Percentiles rank a stretch among this genome's conserved stretches.
Conservation (phyloP, 1,284 basidiomycete species). For the Ustilago bromivora region DNA sequence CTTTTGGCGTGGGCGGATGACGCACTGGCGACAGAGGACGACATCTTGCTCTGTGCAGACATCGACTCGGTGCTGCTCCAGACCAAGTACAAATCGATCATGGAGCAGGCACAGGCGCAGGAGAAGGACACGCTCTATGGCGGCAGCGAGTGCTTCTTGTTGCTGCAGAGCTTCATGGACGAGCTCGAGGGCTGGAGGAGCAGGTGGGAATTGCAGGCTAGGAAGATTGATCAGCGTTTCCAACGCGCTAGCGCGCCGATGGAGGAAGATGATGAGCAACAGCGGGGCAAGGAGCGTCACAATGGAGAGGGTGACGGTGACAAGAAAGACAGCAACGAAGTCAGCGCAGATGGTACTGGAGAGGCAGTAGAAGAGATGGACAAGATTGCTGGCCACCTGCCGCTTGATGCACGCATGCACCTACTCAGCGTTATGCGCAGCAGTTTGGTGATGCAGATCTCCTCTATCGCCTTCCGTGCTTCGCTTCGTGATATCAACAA, state of each 20-base stretch:
- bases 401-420: slow-evolving; percentile 34
- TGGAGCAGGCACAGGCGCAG: slow-evolving; percentile 48
- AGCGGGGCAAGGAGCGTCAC: background rate
- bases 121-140: slow-evolving; percentile 45
- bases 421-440: slow-evolving; percentile 45
- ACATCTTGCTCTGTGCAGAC: slow-evolving; percentile 47
- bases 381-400: slow-evolving; percentile 22
- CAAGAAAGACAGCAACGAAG: background rate
- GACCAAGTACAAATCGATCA: slow-evolving; percentile 53
- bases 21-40: slow-evolving; percentile 33
- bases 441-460: slow-evolving; percentile 54
- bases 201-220: slow-evolving; percentile 46
- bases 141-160: slow-evolving; percentile 44
- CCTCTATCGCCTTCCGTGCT: slow-evolving; percentile 47
- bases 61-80: slow-evolving; percentile 53
- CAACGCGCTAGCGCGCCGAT: slow-evolving; percentile 5
- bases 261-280: background rate
- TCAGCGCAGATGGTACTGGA: background rate
- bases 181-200: slow-evolving; percentile 47
- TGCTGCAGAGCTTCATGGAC: slow-evolving; percentile 49
- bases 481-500: slow-evolving; percentile 52
- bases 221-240: slow-evolving; percentile 43
- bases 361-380: background rate
- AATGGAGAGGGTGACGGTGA: background rate
- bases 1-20: slow-evolving; percentile 45